These are phyloP conservation scores for Neohortaea acidophila DNA, from an alignment of 495 filamentous ascomycete species.

Conservation along the genomic window DNA sequence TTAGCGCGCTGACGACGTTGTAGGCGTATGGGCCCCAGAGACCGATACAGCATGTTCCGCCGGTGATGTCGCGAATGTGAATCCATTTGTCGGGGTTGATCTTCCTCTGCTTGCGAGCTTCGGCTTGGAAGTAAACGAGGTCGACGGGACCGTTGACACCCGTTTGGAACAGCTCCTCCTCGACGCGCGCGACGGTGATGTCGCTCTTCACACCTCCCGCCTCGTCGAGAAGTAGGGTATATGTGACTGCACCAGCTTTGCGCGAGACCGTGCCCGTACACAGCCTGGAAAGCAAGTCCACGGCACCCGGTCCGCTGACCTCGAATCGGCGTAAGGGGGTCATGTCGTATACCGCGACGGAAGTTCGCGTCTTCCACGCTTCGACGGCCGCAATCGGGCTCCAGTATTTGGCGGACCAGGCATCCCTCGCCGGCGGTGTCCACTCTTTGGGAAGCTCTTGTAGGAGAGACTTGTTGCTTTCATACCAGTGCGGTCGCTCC, in stretches of 20 bases:
- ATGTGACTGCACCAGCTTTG: slow-evolving; percentile 28
- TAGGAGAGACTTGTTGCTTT: slow-evolving; percentile 31
- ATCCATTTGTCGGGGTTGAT: slow-evolving; percentile 21
- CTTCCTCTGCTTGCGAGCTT: slow-evolving; percentile 28
- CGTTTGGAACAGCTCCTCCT: slow-evolving; percentile 30
- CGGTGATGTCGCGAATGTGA: slow-evolving; percentile 35
- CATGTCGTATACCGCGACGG: slow-evolving; percentile 40
- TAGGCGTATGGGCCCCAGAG: slow-evolving; percentile 36
- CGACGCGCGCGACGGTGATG: slow-evolving; percentile 29
- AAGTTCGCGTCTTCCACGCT: slow-evolving; percentile 39
- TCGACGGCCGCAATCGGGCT: slow-evolving; percentile 36
- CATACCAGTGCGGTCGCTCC: slow-evolving; percentile 40
- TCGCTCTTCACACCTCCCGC: slow-evolving; percentile 31
- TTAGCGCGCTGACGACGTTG: slow-evolving; percentile 26
- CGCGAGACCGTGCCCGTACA: slow-evolving; percentile 30
- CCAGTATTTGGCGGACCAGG: slow-evolving; percentile 33
- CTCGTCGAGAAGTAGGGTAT: slow-evolving; percentile 33
- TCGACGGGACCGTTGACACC: slow-evolving; percentile 34
- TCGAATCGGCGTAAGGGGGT: slow-evolving; percentile 37
- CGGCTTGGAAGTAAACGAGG: slow-evolving; percentile 30
- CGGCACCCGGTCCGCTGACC: slow-evolving; percentile 33
- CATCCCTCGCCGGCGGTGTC: slow-evolving; percentile 31
- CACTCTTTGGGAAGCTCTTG: slow-evolving; percentile 30
- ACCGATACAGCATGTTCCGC: slow-evolving; percentile 36
- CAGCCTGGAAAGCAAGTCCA: slow-evolving; percentile 31